These are phyloP conservation scores for Musa troglodytarum DNA, from an alignment of 176 grass and related monocot species.

Conservation along the genomic window DNA sequence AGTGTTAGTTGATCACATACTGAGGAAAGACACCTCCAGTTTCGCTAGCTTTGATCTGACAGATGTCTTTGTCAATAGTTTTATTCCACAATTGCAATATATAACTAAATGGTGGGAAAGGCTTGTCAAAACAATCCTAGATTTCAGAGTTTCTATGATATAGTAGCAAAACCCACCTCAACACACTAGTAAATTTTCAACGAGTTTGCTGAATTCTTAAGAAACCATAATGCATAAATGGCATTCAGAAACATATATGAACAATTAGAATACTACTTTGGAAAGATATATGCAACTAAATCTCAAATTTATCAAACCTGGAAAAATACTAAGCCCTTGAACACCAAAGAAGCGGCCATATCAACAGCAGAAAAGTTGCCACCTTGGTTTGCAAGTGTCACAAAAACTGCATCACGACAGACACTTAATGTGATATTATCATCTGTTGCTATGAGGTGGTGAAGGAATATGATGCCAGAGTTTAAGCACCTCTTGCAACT, in stretches of 20 bases:
- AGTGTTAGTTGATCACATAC: background rate
- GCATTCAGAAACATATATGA: background rate
- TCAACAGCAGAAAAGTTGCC: conserved; percentile 52
- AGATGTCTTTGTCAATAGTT: background rate
- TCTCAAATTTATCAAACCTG: conserved; percentile 37
- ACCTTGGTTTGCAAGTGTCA: conserved; percentile 62
- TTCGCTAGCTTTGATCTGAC: background rate
- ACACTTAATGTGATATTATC: conserved; percentile 82
- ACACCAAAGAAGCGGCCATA: conserved; percentile 89
- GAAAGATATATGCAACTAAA: conserved; percentile 14
- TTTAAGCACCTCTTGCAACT: conserved; percentile 97
- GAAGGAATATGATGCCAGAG: conserved; percentile 76
- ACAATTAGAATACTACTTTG: background rate
- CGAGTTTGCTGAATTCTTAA: background rate
- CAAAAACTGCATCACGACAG: conserved; percentile 79
- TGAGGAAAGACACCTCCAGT: background rate
- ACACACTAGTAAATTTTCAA: background rate
- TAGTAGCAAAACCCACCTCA: background rate
- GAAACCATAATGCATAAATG: background rate
- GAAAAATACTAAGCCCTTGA: conserved; percentile 53
- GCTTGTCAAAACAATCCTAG: background rate
- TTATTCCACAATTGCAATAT: background rate
- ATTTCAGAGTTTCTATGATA: background rate
- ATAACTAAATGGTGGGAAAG: background rate
- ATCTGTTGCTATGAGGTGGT: conserved; percentile 54